Evolutionary conservation across 1,284 basidiomycete genomes (phyloP), one percentile per base, ranked within the genome.

Genomic region (Cryptococcus floricola): DNA sequence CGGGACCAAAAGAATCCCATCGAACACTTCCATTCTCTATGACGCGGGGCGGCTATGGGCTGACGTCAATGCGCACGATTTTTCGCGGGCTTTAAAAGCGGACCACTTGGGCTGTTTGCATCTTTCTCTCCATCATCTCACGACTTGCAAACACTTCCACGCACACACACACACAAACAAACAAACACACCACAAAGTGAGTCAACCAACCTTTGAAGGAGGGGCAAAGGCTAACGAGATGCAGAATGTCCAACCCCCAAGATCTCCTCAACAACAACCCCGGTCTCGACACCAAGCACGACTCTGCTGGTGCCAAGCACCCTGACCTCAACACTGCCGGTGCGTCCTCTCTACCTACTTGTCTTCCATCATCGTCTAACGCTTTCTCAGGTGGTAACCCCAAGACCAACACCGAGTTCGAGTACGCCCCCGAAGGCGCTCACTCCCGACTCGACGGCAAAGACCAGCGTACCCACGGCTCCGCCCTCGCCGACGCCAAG

Each of bases 361-460:
- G 10, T 25, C 12, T 38, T 38, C 44, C 46, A 14, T 48, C 39
- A 6, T 18, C 14, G 39, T 34, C 44, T 53, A 4, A 38, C 23
- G 14, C 31, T 25, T 43, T 23, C 23, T 23, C n/a, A 43, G 14
- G 46, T 66, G 68, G 68, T 50, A 64, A 70, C 67, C 62, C 68
- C 51, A 60, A 69, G 46, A 72, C 68, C 48, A 67, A 67, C 16
- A 52, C 65, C 49, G 53, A 48, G 12, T 68, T 58, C 58, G 69
- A 70, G 54, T 18, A 45, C 42, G 70, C 62, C 49, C 62, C 62
- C 31, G 58, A 65, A 28, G 50, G 65, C 53, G 61, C 68, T 23
- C 70, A 72, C 64, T 49, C 59, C 56, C 64, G 68, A 28, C 53
- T 69, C 37, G 70, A 72, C 60, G 27, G 48, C 18, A 70, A 65